These are phyloP conservation scores for Fusarium chlamydosporum DNA, from an alignment of 2,329 filamentous ascomycete genomes.

Conservation along the genomic window DNA sequence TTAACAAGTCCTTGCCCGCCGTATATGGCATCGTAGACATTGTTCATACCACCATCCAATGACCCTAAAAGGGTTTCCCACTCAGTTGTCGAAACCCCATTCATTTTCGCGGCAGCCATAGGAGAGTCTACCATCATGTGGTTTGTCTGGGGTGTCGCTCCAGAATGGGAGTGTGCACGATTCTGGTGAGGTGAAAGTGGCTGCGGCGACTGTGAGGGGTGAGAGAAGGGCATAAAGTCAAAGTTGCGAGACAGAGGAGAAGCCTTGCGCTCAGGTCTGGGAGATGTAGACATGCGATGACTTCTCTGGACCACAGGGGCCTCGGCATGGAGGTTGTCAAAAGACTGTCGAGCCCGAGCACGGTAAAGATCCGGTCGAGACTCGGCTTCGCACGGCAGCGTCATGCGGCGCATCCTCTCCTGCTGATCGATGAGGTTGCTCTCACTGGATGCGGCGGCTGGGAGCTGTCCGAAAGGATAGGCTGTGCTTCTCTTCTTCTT, in stretches of 20 bases:
- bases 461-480: constrained; percentile 57
- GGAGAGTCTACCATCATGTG: constrained; percentile 50
- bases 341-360: constrained; percentile 62
- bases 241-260: constrained; percentile 60
- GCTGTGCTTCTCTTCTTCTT: constrained; percentile 56
- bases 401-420: constrained; percentile 71
- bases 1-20: constrained; percentile 71
- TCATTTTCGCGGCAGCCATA: constrained; percentile 52
- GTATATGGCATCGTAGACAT: constrained; percentile 88
- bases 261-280: constrained; percentile 51
- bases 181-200: constrained; percentile 64
- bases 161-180: constrained; percentile 56
- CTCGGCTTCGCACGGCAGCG: constrained; percentile 60
- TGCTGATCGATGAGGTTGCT: constrained; percentile 68
- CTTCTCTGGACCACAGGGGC: constrained; percentile 56
- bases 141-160: constrained; percentile 40
- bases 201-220: constrained; percentile 62
- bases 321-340: constrained; percentile 61
- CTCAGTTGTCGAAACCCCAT: constrained; percentile 73
- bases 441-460: constrained; percentile 64
- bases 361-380: constrained; percentile 58
- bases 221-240: constrained; percentile 71
- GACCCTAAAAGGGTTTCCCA: constrained; percentile 87
- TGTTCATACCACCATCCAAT: constrained; percentile 83
- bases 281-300: constrained; percentile 64